Base-by-base conservation (phyloP, 1,284 basidiomycete species). In the Mycena citricolor region DNA sequence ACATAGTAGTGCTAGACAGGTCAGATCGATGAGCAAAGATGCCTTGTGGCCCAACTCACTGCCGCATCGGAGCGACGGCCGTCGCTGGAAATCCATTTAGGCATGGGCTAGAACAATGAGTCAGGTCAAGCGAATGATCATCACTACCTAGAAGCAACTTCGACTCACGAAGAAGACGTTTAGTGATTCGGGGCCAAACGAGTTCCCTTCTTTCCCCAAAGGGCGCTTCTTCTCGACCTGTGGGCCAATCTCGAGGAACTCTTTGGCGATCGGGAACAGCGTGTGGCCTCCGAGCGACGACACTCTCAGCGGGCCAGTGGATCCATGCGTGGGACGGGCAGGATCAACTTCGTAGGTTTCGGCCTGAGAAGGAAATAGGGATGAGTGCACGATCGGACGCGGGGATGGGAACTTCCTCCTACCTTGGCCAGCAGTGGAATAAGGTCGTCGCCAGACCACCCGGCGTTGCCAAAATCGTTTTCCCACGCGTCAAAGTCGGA, bases 41-140 rank as follows among this genome's bases (percentile, higher is more conserved):
- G n/a, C n/a, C n/a, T n/a, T n/a, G n/a, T n/a, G n/a, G 22, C 2
- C 17, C 3, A 13, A 34, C 22, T 1, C n/a, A 41, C 33, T 1
- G 81, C 69, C 2, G 73, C 59, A 53, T 84, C 80, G 0, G 73
- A 81, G 5, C 81, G 75, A 36, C 55, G 62, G 57, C 69, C 69
- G 68, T 54, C 61, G 56, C 66, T 71, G 43, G 13, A 54, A 22
- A 26, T 32, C 41, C 34, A 44, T 32, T 44, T 33, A n/a, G 24
- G 25, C 28, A 33, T 37, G 7, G 25, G n/a, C 32, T 30, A 22
- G 37, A 24, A 11, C 21, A 7, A 28, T 24, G 5, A 45, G 16
- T 0, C 11, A 21, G 3, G 7, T n/a, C 11, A 12, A 24, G 16
- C 1, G 20, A 25, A 14, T 6, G 63, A 69, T 42, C 33, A 75